Evolutionary conservation across 2,329 filamentous ascomycete genomes (phyloP).

Genomic region (Calonectria hawksworthii): DNA sequence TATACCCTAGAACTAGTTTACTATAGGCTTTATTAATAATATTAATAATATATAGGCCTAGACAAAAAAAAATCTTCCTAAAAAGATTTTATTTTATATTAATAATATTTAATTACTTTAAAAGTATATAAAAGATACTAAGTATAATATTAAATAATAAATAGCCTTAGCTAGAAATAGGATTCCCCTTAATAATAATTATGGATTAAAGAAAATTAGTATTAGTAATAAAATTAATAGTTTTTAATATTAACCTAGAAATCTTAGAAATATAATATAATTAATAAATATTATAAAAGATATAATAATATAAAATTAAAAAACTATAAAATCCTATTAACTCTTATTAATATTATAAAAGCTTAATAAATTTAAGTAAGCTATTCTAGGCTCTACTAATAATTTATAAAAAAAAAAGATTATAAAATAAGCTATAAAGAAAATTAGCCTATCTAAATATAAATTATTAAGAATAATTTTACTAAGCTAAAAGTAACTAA

Average conservation of each 20-base stretch:
- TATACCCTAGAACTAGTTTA: neutral
- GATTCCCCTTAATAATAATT: neutral
- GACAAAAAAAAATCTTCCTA: neutral
- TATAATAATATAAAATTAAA: neutral
- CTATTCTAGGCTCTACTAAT: neutral
- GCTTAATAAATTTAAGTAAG: neutral
- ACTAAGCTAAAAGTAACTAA: neutral
- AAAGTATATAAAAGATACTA: slow-evolving; percentile 5
- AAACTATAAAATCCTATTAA: neutral
- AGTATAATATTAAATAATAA: slow-evolving; percentile 2
- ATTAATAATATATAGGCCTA: neutral
- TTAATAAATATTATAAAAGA: neutral
- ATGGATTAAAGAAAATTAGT: neutral
- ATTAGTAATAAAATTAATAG: neutral
- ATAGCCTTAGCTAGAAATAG: neutral
- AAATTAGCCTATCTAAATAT: neutral
- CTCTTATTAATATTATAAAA: neutral
- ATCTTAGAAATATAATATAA: neutral
- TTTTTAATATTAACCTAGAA: neutral
- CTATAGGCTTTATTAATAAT: neutral
- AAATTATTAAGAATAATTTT: neutral
- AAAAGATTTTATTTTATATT: neutral
- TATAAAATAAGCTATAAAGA: neutral
- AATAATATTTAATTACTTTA: slow-evolving; percentile 6
- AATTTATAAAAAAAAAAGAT: neutral